Evolutionary conservation across 768 basidiomycete genomes (phyloP), one percentile per base, ranked within the genome.

Genomic region (Pleurotus cornucopiae): DNA sequence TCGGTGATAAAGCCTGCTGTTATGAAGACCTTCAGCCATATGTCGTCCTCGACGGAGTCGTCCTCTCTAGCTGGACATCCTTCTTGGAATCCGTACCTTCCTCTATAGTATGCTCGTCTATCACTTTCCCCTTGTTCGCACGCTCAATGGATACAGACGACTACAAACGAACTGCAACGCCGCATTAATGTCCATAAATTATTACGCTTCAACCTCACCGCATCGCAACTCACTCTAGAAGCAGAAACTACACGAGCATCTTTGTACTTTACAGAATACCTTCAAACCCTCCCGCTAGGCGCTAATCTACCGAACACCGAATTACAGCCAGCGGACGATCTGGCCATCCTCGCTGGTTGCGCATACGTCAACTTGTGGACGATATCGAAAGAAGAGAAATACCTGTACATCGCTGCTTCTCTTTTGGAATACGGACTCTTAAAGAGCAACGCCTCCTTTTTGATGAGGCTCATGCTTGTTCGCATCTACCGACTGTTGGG

Each of bases 281-380:
- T 89, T 26, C 75, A 82, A 3, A 86, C 80, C 14, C 76, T 95
- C 25, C 73, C 79, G 16, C 72, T 93, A 2, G 92, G 92, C 46
- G 70, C 73, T 41, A 73, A 79, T 49, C 76, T 95, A 16, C 82
- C 86, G 6, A 66, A 75, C 3, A 89, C 91, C 0, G 94, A 96
- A 62, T 75, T 94, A 21, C 94, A 96, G 65, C 90, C 88, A 14
- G 89, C 84, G 1, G 94, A 97, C 62, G 94, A 95, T 63, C 78
- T 96, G 30, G 85, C 79, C 21, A 76, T 95, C 23, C 73, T 97
- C 18, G 84, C 88, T 5, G 86, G 79, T 2, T 87, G 87, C 62
- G 79, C 80, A 2, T 77, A 84, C 53, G 78, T 93, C 45, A 82
- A 73, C 64, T 66, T 83, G 18, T 91, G 88, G 86, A 74, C 69